Base-by-base conservation (phyloP, 768 basidiomycete species). In the Naganishia antarctica region DNA sequence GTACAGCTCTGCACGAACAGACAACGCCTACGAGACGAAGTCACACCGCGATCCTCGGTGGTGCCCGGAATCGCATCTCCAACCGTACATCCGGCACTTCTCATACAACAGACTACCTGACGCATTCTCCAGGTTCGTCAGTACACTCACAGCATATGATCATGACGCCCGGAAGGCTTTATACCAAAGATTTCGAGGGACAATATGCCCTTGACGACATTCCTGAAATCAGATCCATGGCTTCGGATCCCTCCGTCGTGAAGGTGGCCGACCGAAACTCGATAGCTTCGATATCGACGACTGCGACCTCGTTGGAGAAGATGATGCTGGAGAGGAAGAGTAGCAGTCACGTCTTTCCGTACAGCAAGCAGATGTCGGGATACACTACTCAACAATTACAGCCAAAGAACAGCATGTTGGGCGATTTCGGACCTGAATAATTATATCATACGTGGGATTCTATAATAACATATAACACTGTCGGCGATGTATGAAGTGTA, bases 351-450 rank as follows among this genome's bases (percentile, higher is more conserved):
- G 50, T 63, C 26, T 63, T 63, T 57, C 49, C 49, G 26, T 51
- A 63, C 32, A 63, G 62, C 50, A 53, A 31, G 15, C 51, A 63
- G 49, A 63, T 63, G 62, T 40, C 25, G 11, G 62, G 46, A 12
- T 63, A 51, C 28, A 63, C 49, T 16, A 51, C 25, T 6, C 37
- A 63, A 23, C 62, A 63, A 18, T 29, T 57, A 34, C 53, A 29
- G 23, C 53, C 53, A 2, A 57, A 31, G 34, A 57, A 40, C 16
- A 37, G 53, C 34, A 37, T n/a, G 34, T 40, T 34, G 23, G 23
- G n/a, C 18, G 43, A 44, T 6, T 44, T 37, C 6, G n/a, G 23
- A 34, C 23, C n/a, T 23, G 34, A 37, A 40, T 32, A 40, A 25
- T 57, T 29, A 57, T 11, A 15, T 15, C 53, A 29, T 37, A 15